These are phyloP conservation scores for Tieghemostelium lacteum DNA, from an alignment of 78 protist genomes.

Conservation along the genomic window DNA sequence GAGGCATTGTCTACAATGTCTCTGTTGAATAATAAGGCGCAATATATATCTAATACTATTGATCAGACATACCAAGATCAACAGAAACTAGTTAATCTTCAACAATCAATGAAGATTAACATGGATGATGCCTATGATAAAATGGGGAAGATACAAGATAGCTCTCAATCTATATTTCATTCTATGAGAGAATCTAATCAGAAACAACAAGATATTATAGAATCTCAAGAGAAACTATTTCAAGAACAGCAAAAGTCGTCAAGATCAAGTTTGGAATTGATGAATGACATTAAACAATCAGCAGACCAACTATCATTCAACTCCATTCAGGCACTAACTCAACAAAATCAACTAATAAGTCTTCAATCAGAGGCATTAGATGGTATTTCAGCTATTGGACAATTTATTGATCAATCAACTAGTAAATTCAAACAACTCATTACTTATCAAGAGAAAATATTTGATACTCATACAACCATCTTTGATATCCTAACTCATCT, in stretches of 20 bases:
- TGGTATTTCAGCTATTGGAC: background rate
- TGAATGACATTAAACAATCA: constrained; percentile 22
- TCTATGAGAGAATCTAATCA: background rate
- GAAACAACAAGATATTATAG: constrained; percentile 18
- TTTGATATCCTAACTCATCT: constrained; percentile 34
- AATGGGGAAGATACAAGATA: background rate
- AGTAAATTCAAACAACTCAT: constrained; percentile 12
- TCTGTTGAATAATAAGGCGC: background rate
- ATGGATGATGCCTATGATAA: constrained; percentile 5
- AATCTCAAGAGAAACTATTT: constrained; percentile 10
- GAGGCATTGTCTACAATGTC: background rate
- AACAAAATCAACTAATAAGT: constrained; percentile 20
- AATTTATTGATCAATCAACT: constrained; percentile 1
- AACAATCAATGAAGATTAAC: background rate
- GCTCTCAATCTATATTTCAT: background rate
- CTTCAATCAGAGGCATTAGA: constrained; percentile 31
- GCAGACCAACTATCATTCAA: constrained; percentile 9
- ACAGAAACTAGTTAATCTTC: constrained; percentile 18
- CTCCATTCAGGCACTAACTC: constrained; percentile 8
- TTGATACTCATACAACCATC: constrained; percentile 31
- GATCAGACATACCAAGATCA: constrained; percentile 26
- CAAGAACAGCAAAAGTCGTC: constrained; percentile 19
- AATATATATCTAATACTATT: background rate
- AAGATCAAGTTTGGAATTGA: constrained; percentile 10
- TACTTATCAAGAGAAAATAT: constrained; percentile 12